Evolutionary conservation across 2,329 filamentous ascomycete genomes (phyloP).

Genomic region (Domatiomyces catenatus): DNA sequence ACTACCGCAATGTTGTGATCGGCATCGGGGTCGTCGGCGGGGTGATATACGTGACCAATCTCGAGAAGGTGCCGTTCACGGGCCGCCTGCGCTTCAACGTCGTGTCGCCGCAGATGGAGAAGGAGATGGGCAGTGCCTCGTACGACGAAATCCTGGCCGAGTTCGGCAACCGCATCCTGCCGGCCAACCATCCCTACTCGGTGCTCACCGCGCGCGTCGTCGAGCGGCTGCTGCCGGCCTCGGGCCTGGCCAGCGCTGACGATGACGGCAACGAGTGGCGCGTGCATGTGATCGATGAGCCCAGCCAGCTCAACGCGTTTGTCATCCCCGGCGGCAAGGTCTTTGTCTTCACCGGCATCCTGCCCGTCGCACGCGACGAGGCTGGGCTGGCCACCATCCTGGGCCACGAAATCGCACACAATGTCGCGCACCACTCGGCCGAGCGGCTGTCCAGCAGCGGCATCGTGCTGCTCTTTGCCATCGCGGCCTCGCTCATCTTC

Average conservation of each 20-base stretch:
- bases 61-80: constrained; percentile 38
- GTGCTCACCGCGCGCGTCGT: constrained; percentile 38
- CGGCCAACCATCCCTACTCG: constrained; percentile 34
- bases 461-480: constrained; percentile 20
- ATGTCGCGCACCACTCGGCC: constrained; percentile 40
- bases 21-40: constrained; percentile 27
- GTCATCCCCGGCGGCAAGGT: constrained; percentile 50
- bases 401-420: constrained; percentile 50
- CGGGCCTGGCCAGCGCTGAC: constrained; percentile 23
- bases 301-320: constrained; percentile 41
- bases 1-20: constrained; percentile 10
- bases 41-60: constrained; percentile 39
- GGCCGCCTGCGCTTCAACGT: constrained; percentile 45
- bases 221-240: constrained; percentile 38
- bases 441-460: constrained; percentile 37
- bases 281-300: constrained; percentile 42
- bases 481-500: constrained; percentile 22
- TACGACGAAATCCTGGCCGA: constrained; percentile 36
- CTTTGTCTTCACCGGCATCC: constrained; percentile 48
- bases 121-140: constrained; percentile 25
- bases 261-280: constrained; percentile 31
- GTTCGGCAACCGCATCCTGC: constrained; percentile 33
- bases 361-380: constrained; percentile 41
- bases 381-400: constrained; percentile 46
- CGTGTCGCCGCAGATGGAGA: constrained; percentile 32